Conservation (phyloP, 495 filamentous ascomycete genomes). For the Cercophora sp. region DNA sequence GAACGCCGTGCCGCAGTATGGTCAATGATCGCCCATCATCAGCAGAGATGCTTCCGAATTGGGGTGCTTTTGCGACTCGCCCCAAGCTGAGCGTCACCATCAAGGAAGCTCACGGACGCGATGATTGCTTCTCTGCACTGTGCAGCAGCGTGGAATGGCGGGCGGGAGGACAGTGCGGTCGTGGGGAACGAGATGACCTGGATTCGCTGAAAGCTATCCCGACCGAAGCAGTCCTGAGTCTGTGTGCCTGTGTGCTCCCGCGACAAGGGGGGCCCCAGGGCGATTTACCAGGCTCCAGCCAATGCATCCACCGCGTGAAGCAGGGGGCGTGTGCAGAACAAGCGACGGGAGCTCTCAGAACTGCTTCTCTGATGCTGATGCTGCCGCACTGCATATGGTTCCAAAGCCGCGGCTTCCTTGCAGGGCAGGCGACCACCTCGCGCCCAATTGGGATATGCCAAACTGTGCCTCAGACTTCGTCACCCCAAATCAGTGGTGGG, state of each 20-base stretch:
- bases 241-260: slow-evolving; percentile 6
- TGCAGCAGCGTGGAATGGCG: too few species aligned
- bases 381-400: background rate
- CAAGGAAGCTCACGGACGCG: slow-evolving; percentile 16
- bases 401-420: slow-evolving; percentile 5
- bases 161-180: too few species aligned
- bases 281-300: slow-evolving; percentile 7
- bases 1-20: slow-evolving; percentile 6
- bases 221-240: background rate
- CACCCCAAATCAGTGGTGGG: background rate
- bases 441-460: background rate
- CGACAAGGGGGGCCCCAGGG: slow-evolving; percentile 5
- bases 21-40: slow-evolving; percentile 2
- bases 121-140: too few species aligned
- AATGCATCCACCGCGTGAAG: background rate
- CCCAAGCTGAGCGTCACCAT: too few species aligned
- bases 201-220: background rate
- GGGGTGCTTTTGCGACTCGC: too few species aligned
- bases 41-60: background rate
- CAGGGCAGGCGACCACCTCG: slow-evolving; percentile 3
- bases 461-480: background rate
- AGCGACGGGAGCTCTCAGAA: too few species aligned
- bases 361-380: too few species aligned
- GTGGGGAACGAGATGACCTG: background rate
- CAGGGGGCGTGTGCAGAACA: background rate